A percentile compares a stretch with the other conserved stretches of the same genome.
phyloP scores from a whole-genome alignment of 2,329 filamentous ascomycete genomes.

The Fusarium annulatum region DNA sequence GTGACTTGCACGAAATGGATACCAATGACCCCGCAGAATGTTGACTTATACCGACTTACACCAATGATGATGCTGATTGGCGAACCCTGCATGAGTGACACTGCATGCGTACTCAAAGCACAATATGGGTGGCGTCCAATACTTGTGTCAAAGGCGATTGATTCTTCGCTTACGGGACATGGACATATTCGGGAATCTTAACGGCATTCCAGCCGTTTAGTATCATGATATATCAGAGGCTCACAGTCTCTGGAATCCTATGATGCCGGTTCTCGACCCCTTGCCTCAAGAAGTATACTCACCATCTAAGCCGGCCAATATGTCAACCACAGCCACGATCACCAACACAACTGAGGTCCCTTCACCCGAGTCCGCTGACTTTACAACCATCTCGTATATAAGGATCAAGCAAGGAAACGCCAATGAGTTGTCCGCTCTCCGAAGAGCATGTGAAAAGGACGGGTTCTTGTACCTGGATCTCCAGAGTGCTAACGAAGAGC shows the following conservation, averaged over 20 bases:
- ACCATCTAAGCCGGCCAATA: not conserved
- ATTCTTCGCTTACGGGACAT: not conserved
- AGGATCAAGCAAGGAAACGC: not conserved
- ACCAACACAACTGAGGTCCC: not conserved
- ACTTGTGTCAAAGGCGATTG: not conserved
- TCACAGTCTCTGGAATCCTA: not conserved
- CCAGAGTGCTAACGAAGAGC: not conserved
- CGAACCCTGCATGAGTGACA: not conserved
- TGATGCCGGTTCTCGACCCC: not conserved
- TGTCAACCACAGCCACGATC: not conserved
- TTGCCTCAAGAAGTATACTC: not conserved
- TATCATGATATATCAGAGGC: not conserved
- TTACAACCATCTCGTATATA: not conserved
- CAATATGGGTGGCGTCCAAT: not conserved
- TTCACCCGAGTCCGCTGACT: not conserved
- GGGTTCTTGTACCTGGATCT: not conserved
- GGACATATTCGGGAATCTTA: not conserved
- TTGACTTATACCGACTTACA: not conserved
- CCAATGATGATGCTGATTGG: not conserved
- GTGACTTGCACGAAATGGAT: not conserved
- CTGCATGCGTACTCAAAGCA: not conserved
- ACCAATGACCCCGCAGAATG: not conserved
- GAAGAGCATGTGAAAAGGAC: not conserved
- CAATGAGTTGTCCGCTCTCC: not conserved
- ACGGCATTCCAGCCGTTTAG: not conserved